phyloP scores from a whole-genome alignment of 441 rosid genomes.

The Adansonia rubrostipa region DNA sequence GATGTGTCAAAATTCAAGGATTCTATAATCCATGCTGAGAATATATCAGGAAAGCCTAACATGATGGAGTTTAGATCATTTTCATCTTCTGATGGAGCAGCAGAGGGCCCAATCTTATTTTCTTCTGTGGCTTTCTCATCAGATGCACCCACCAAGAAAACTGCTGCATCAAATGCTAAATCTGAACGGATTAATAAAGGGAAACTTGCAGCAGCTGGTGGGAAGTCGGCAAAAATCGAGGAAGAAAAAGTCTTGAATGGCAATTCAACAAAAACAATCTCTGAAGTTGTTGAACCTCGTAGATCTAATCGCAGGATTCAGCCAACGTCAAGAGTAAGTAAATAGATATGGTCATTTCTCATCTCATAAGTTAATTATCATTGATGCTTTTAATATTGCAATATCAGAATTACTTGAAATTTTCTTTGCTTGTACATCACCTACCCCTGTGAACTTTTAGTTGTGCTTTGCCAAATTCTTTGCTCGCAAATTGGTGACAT shows the following conservation, averaged over 20 bases:
- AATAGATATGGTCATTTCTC: not conserved
- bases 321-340: constrained; percentile 97
- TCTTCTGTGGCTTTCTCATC: constrained; percentile 52
- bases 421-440: not conserved
- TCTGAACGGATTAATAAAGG: constrained; percentile 54
- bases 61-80: constrained; percentile 42
- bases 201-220: constrained; percentile 56
- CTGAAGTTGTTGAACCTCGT: constrained; percentile 73
- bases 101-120: constrained; percentile 55
- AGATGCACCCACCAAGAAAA: constrained; percentile 52
- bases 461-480: not conserved
- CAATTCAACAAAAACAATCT: constrained; percentile 43
- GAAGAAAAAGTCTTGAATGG: constrained; percentile 56
- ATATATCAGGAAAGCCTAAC: constrained; percentile 48
- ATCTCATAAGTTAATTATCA: constrained; percentile 15
- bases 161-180: constrained; percentile 44
- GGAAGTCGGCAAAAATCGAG: constrained; percentile 63
- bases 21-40: constrained; percentile 42
- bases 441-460: not conserved
- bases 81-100: constrained; percentile 51
- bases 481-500: not conserved
- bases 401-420: not conserved
- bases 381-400: not conserved
- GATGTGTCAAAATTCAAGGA: constrained; percentile 52
- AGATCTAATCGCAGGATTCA: constrained; percentile 92